Conservation (phyloP, 331 rosid genomes). For the Phaseolus coccineus region DNA sequence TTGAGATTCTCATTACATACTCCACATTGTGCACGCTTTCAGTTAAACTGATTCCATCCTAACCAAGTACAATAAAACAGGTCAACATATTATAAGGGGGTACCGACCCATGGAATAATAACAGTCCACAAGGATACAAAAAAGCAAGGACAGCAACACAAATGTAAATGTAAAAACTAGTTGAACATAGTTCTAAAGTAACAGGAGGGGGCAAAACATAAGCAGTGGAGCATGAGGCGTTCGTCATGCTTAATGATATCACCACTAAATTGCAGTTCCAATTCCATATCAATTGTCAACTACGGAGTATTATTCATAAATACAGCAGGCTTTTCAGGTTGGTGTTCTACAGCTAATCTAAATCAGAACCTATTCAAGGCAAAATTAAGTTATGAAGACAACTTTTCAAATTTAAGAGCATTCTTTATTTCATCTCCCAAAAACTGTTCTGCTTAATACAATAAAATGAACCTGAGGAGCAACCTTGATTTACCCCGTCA, state of each 20-base stretch:
- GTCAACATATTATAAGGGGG: slow-evolving; percentile 23
- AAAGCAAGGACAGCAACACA: slow-evolving; percentile 30
- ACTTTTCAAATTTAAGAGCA: slow-evolving; percentile 29
- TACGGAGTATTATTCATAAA: neutral
- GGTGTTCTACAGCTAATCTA: neutral
- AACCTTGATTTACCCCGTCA: slow-evolving; percentile 17
- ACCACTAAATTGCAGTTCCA: slow-evolving; percentile 8
- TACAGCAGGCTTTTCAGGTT: neutral
- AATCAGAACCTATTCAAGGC: slow-evolving; percentile 6
- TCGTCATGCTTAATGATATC: slow-evolving; percentile 3
- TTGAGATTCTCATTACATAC: slow-evolving; percentile 55
- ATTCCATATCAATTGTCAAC: slow-evolving; percentile 8
- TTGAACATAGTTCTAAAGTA: slow-evolving; percentile 23
- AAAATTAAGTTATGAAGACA: neutral
- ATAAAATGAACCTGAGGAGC: slow-evolving; percentile 7
- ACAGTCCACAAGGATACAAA: slow-evolving; percentile 19
- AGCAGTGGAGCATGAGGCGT: neutral
- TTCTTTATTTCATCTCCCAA: neutral
- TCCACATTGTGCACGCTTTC: slow-evolving; percentile 75
- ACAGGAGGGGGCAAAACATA: slow-evolving; percentile 16
- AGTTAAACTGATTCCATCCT: slow-evolving; percentile 81
- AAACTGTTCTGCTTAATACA: slow-evolving; percentile 3
- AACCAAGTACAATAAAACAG: slow-evolving; percentile 44
- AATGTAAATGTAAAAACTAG: neutral
- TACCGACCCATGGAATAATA: slow-evolving; percentile 18